Conservation (phyloP, 352 stramenopile species). For the Globisporangium irregulare region DNA sequence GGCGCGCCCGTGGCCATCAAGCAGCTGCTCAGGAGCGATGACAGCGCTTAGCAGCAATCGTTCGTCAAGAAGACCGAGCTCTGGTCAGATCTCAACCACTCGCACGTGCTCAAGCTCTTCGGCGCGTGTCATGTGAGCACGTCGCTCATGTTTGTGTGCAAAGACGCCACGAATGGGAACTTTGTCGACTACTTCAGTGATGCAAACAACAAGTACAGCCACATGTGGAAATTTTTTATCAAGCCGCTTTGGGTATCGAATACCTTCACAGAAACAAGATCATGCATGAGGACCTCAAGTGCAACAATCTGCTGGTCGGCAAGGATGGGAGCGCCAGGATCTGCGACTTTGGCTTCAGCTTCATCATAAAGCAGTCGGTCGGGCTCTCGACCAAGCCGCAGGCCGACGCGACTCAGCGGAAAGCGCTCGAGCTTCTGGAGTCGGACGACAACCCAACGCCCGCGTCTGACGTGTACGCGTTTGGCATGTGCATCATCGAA, state of each 20-base stretch:
- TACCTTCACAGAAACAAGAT: slow-evolving; percentile 53
- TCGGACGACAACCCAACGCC: slow-evolving; percentile 12
- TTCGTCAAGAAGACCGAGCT: slow-evolving; percentile 5
- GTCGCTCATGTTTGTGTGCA: slow-evolving; percentile 27
- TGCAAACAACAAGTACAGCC: slow-evolving; percentile 12
- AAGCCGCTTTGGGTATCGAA: no score
- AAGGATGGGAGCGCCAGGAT: slow-evolving; percentile 25
- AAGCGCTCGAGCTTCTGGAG: slow-evolving; percentile 33
- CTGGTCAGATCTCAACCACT: slow-evolving; percentile 4
- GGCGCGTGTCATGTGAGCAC: slow-evolving; percentile 9
- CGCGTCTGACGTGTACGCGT: slow-evolving; percentile 37
- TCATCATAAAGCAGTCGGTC: slow-evolving; percentile 27
- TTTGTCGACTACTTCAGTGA: slow-evolving; percentile 34
- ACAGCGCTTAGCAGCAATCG: no score
- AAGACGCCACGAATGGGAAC: slow-evolving; percentile 37
- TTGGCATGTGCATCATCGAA: slow-evolving; percentile 48
- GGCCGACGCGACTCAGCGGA: slow-evolving; percentile 36
- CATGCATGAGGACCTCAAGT: slow-evolving; percentile 87
- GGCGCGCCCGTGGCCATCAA: slow-evolving; percentile 11
- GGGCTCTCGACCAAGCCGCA: slow-evolving; percentile 27
- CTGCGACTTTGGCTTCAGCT: slow-evolving; percentile 41
- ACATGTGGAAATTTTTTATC: no score
- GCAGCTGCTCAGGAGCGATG: not conserved
- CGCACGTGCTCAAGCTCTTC: slow-evolving; percentile 10
- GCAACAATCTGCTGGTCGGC: slow-evolving; percentile 81